phyloP scores from a whole-genome alignment of 169 alveolate species.

The Theileria parva region DNA sequence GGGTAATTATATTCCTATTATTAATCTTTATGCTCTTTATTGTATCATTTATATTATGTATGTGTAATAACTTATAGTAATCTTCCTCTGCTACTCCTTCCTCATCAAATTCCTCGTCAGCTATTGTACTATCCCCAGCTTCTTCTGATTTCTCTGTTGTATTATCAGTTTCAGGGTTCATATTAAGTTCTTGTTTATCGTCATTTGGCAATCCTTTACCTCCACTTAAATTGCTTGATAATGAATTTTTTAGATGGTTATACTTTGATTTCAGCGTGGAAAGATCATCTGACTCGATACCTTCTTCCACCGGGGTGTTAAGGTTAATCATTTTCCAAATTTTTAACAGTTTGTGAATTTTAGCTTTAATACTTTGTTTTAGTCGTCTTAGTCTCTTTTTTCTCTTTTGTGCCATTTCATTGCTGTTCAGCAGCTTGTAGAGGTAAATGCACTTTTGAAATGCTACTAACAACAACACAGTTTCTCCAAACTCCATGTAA shows the following conservation, averaged over 20 bases:
- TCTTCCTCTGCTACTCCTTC: neutral
- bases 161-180: neutral
- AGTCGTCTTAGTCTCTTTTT: constrained; percentile 49
- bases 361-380: constrained; percentile 37
- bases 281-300: constrained; percentile 22
- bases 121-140: constrained; percentile 4
- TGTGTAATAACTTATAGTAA: constrained; percentile 9
- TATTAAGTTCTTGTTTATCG: constrained; percentile 56
- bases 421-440: constrained; percentile 28
- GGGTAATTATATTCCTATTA: neutral
- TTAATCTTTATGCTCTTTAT: neutral
- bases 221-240: constrained; percentile 4
- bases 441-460: constrained; percentile 13
- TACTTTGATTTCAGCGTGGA: neutral
- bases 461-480: constrained; percentile 29
- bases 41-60: neutral
- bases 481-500: constrained; percentile 21
- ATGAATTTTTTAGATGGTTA: neutral
- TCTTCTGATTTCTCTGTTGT: constrained; percentile 5
- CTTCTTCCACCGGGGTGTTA: constrained; percentile 4
- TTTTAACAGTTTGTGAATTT: constrained; percentile 43
- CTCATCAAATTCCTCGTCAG: constrained; percentile 15
- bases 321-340: constrained; percentile 30
- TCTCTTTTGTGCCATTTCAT: constrained; percentile 39
- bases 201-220: constrained; percentile 24